These are phyloP conservation scores for Fagus crenata DNA, from an alignment of 306 rosid genomes.

Conservation along the genomic window DNA sequence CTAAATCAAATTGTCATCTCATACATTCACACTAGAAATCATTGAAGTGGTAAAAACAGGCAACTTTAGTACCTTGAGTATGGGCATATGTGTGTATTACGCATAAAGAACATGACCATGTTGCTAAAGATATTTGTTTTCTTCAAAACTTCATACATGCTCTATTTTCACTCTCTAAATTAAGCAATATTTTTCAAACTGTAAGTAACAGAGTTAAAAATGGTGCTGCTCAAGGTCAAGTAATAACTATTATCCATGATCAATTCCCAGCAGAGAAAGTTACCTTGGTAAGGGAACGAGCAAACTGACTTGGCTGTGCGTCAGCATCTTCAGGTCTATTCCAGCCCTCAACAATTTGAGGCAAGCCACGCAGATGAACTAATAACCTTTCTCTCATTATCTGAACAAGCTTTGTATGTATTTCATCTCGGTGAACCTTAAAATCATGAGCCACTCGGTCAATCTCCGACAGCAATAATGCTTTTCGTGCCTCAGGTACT, in stretches of 20 bases:
- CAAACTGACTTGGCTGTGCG: slow-evolving; percentile 93
- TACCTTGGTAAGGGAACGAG: slow-evolving; percentile 96
- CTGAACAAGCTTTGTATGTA: slow-evolving; percentile 94
- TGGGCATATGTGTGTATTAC: background rate
- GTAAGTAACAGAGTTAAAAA: background rate
- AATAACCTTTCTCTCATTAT: slow-evolving; percentile 97
- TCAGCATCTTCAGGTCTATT: slow-evolving; percentile 89
- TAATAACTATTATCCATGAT: background rate
- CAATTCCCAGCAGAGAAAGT: background rate
- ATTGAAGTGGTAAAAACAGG: background rate
- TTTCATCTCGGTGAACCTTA: slow-evolving; percentile 95
- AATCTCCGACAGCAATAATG: slow-evolving; percentile 74
- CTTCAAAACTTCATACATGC: background rate
- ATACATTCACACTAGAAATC: background rate
- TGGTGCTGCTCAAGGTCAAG: background rate
- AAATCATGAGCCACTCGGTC: slow-evolving; percentile 97
- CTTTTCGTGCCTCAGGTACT: slow-evolving; percentile 87
- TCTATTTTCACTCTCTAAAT: background rate
- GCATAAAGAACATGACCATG: background rate
- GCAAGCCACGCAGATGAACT: slow-evolving; percentile 85
- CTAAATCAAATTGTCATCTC: too few species aligned
- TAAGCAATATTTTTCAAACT: background rate
- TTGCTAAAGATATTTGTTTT: background rate
- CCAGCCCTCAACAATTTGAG: slow-evolving; percentile 97
- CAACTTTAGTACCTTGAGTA: background rate